Conservation (phyloP, 805 yeast species). For the Clavispora carvajalis region DNA sequence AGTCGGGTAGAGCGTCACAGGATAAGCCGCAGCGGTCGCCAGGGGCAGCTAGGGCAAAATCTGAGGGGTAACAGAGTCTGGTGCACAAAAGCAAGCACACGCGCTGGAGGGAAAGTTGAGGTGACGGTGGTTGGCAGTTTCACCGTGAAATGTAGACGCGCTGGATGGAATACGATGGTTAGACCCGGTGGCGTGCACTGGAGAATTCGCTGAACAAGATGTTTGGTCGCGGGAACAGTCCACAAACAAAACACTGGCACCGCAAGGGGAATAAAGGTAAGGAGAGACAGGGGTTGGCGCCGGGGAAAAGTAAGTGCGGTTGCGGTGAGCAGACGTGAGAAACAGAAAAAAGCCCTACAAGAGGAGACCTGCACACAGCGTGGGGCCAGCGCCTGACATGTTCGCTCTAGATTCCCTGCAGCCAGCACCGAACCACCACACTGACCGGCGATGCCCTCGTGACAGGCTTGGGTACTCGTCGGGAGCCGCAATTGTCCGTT, state of each 20-base stretch:
- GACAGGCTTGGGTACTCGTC: no score
- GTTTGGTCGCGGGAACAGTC: no score
- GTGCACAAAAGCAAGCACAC: no score
- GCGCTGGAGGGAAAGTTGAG: background rate
- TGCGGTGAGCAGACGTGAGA: background rate
- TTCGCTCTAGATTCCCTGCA: background rate
- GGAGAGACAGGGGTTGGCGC: background rate
- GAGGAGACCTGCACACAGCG: slow-evolving; percentile 1
- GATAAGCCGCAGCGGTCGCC: no score
- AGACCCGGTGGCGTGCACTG: background rate
- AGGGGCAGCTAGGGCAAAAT: no score
- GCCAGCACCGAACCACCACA: background rate
- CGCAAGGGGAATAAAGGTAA: background rate
- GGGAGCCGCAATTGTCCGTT: no score
- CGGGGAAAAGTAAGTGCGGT: background rate
- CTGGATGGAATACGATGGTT: background rate
- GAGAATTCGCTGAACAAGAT: no score
- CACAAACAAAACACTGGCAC: background rate
- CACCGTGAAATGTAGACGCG: background rate
- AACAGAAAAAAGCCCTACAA: slow-evolving; percentile 1
- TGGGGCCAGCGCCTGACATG: background rate
- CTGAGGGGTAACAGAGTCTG: background rate
- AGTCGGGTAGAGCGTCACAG: no score
- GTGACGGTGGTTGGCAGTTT: background rate
- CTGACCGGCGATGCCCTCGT: no score